These are phyloP conservation scores for Apiospora sp. DNA, from an alignment of 2,329 filamentous ascomycete species.

Conservation along the genomic window DNA sequence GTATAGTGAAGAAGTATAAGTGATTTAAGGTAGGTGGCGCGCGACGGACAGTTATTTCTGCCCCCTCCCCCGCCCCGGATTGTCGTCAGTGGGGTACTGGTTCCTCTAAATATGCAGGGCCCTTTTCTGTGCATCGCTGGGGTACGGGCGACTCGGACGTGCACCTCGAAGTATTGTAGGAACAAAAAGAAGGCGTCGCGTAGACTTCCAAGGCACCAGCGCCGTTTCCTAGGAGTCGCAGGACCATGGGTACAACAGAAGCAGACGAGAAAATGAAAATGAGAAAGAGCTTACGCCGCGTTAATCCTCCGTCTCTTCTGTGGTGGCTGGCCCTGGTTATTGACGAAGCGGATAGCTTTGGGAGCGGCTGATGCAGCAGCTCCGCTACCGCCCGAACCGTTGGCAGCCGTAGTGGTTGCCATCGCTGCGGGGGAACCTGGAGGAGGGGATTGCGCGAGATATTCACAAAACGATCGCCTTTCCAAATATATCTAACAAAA, in stretches of 20 bases:
- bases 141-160: not conserved
- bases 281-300: conserved; percentile 67
- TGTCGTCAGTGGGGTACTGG: conserved; percentile 6
- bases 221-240: not conserved
- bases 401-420: conserved; percentile 54
- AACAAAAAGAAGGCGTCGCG: not conserved
- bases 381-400: conserved; percentile 48
- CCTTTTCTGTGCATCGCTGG: conserved; percentile 13
- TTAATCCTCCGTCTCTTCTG: conserved; percentile 81
- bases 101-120: conserved; percentile 17
- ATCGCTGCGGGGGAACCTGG: conserved; percentile 39
- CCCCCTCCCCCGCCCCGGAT: not conserved
- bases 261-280: not conserved
- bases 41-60: not conserved
- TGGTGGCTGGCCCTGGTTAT: conserved; percentile 81
- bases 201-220: not conserved
- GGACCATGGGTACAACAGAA: not conserved
- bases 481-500: conserved; percentile 7
- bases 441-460: conserved; percentile 7
- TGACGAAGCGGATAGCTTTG: conserved; percentile 79
- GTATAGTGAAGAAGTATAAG: conserved; percentile 4
- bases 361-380: conserved; percentile 49
- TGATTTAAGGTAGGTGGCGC: conserved; percentile 3
- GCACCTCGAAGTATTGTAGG: not conserved
- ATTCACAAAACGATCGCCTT: not conserved